Evolutionary conservation across 495 filamentous ascomycete species (phyloP).

Genomic region (Penicillium maclennaniae): DNA sequence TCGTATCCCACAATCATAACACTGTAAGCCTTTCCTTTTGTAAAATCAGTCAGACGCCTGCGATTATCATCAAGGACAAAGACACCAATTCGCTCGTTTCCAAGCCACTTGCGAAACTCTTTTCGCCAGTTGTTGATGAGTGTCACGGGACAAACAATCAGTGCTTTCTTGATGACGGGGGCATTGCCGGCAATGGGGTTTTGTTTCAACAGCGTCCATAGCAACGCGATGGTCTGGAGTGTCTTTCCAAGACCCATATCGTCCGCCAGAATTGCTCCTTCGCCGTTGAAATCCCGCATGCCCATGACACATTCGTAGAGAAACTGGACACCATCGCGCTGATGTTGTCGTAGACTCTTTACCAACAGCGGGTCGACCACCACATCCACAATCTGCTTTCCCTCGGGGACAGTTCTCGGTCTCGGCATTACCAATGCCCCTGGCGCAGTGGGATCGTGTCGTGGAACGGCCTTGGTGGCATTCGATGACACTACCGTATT

Average conservation of each 20-base stretch:
- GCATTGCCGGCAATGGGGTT: slow-evolving; percentile 61
- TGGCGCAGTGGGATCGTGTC: slow-evolving; percentile 61
- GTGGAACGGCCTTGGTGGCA: slow-evolving; percentile 49
- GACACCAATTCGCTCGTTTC: slow-evolving; percentile 71
- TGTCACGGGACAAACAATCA: slow-evolving; percentile 79
- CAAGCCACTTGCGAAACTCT: slow-evolving; percentile 79
- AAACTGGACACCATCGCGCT: slow-evolving; percentile 73
- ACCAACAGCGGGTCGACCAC: slow-evolving; percentile 72
- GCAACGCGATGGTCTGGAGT: slow-evolving; percentile 69
- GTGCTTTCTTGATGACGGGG: slow-evolving; percentile 69
- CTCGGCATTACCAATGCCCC: slow-evolving; percentile 70
- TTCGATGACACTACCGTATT: slow-evolving; percentile 47
- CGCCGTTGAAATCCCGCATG: slow-evolving; percentile 63
- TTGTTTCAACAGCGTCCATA: slow-evolving; percentile 82
- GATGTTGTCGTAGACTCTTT: slow-evolving; percentile 66
- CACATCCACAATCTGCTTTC: slow-evolving; percentile 71
- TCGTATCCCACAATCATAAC: slow-evolving; percentile 86
- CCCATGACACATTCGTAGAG: slow-evolving; percentile 87
- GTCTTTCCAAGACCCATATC: slow-evolving; percentile 85
- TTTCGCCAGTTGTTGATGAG: slow-evolving; percentile 78
- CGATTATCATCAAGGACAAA: slow-evolving; percentile 67
- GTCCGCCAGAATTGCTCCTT: slow-evolving; percentile 75
- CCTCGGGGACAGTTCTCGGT: slow-evolving; percentile 51
- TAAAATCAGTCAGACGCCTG: slow-evolving; percentile 69
- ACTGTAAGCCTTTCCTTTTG: slow-evolving; percentile 67